Evolutionary conservation across 176 grass and related monocot species (phyloP).

Genomic region (Alopecurus myosuroides): DNA sequence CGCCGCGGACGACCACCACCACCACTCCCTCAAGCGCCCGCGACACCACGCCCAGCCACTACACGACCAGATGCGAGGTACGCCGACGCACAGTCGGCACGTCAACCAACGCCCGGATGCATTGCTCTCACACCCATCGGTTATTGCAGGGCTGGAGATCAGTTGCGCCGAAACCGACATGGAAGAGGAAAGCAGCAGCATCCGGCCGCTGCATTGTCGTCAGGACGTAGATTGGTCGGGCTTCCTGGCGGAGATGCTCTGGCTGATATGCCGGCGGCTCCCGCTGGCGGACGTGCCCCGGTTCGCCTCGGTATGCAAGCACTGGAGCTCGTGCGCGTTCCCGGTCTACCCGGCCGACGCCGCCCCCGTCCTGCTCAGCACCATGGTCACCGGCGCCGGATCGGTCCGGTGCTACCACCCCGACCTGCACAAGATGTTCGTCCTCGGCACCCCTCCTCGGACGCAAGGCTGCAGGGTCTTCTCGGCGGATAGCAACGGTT

Average conservation of each 20-base stretch:
- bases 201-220: background rate
- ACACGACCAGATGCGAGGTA: background rate
- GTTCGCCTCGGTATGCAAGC: background rate
- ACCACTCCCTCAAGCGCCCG: background rate
- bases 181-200: background rate
- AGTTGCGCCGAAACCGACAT: background rate
- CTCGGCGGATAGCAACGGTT: background rate
- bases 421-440: background rate
- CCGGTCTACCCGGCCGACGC: background rate
- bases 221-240: background rate
- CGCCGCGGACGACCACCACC: background rate
- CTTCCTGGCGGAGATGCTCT: background rate
- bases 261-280: background rate
- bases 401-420: background rate
- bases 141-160: background rate
- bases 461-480: background rate
- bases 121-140: background rate
- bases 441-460: background rate
- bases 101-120: background rate
- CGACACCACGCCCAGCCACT: background rate
- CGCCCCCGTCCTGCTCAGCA: background rate
- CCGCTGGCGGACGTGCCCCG: background rate
- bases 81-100: background rate
- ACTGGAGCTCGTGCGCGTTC: background rate
- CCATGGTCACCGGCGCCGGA: background rate